Conservation (phyloP, 805 yeast genomes). For the Lipomyces yamanashiensis region DNA sequence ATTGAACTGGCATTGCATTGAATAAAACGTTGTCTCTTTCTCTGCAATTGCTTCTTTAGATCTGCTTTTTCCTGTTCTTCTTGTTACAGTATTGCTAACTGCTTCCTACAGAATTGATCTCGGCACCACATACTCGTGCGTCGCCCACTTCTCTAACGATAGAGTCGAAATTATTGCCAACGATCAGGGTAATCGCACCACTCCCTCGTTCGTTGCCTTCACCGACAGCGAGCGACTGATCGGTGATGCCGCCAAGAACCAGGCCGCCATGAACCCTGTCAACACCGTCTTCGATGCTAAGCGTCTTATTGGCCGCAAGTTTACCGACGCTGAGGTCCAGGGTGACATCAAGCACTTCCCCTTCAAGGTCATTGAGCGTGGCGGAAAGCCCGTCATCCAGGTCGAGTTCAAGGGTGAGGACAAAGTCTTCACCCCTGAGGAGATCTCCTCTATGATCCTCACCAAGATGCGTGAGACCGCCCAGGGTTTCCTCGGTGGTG, state of each 20-base stretch:
- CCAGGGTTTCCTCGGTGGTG: constrained; percentile 83
- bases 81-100: constrained; percentile 11
- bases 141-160: constrained; percentile 82
- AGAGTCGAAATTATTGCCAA: constrained; percentile 95
- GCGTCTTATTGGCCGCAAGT: constrained; percentile 88
- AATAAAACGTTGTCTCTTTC: too few species aligned
- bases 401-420: constrained; percentile 88
- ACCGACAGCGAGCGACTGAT: constrained; percentile 93
- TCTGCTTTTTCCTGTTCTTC: neutral
- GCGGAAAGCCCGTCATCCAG: constrained; percentile 84
- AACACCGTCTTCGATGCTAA: constrained; percentile 96
- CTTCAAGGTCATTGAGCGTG: constrained; percentile 74
- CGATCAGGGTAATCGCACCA: constrained; percentile 98
- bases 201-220: constrained; percentile 96
- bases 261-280: constrained; percentile 93
- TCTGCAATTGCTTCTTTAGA: neutral
- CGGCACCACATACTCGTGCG: constrained; percentile 98
- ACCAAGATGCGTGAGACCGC: constrained; percentile 93
- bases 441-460: constrained; percentile 90
- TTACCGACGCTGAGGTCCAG: constrained; percentile 76
- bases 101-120: constrained; percentile 72
- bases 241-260: constrained; percentile 98
- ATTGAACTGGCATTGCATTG: too few species aligned
- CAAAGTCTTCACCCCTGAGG: constrained; percentile 90
- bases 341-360: constrained; percentile 88